phyloP scores from a whole-genome alignment of 2,329 filamentous ascomycete species.

The Epichloe gansuensis region DNA sequence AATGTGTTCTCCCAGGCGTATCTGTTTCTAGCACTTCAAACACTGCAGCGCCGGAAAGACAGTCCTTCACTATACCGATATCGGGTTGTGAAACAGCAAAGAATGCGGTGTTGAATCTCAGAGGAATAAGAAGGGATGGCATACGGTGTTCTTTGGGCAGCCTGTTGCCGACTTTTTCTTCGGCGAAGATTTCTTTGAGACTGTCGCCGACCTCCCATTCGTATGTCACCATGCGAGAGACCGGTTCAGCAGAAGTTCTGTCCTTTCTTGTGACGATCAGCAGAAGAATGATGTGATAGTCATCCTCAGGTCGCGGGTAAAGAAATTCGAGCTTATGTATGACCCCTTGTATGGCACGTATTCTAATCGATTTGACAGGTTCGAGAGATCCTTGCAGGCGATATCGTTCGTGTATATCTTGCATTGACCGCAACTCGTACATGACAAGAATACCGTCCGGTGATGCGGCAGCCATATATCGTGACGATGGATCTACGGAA shows the following conservation, averaged over 20 bases:
- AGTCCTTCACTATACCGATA: conserved; percentile 44
- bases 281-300: conserved; percentile 63
- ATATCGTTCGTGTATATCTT: conserved; percentile 38
- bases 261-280: conserved; percentile 43
- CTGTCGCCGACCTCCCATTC: conserved; percentile 46
- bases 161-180: conserved; percentile 36
- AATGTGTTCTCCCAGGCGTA: conserved; percentile 27
- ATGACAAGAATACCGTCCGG: conserved; percentile 59
- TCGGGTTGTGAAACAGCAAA: conserved; percentile 50
- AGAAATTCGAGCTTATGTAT: conserved; percentile 84
- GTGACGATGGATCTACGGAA: conserved; percentile 65
- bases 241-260: conserved; percentile 10
- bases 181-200: conserved; percentile 31
- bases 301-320: conserved; percentile 53
- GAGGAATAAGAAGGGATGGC: conserved; percentile 59
- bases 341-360: conserved; percentile 49
- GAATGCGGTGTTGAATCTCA: conserved; percentile 60
- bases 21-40: conserved; percentile 34
- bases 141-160: conserved; percentile 42
- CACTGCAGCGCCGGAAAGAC: conserved; percentile 37
- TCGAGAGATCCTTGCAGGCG: conserved; percentile 30
- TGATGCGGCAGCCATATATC: conserved; percentile 56
- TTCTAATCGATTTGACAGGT: conserved; percentile 41
- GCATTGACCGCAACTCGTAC: conserved; percentile 52
- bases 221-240: conserved; percentile 42